phyloP scores from a whole-genome alignment of 2,329 filamentous ascomycete genomes.

The Trichoderma citrinoviride region DNA sequence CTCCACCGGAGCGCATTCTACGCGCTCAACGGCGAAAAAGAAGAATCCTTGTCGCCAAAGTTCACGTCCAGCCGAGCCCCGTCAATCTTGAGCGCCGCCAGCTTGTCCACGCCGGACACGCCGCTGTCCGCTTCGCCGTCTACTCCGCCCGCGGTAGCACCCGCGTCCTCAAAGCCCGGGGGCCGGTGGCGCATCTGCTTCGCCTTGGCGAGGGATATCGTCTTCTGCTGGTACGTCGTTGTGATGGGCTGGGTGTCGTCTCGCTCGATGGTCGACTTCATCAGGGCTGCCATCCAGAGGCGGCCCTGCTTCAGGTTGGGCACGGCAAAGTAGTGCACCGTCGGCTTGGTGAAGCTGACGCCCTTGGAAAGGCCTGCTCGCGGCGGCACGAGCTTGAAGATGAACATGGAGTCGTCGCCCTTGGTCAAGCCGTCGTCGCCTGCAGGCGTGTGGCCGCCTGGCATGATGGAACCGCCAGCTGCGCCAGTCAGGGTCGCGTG shows the following conservation, averaged over 20 bases:
- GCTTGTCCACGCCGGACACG: slow-evolving; percentile 44
- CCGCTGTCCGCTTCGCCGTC: slow-evolving; percentile 45
- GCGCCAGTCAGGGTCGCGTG: slow-evolving; percentile 90
- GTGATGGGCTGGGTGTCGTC: slow-evolving; percentile 77
- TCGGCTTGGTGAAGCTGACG: slow-evolving; percentile 96
- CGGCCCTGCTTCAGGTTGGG: slow-evolving; percentile 85
- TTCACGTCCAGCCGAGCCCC: slow-evolving; percentile 33
- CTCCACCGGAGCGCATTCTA: slow-evolving; percentile 29
- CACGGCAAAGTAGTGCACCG: slow-evolving; percentile 95
- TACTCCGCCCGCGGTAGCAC: slow-evolving; percentile 44
- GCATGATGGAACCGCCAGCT: slow-evolving; percentile 45
- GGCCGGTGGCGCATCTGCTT: slow-evolving; percentile 84
- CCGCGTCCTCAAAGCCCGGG: slow-evolving; percentile 77
- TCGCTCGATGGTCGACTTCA: slow-evolving; percentile 98
- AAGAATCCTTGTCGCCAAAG: slow-evolving; percentile 29
- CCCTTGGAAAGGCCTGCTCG: slow-evolving; percentile 82
- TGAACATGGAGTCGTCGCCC: slow-evolving; percentile 76
- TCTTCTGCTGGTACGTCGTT: slow-evolving; percentile 95
- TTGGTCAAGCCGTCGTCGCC: slow-evolving; percentile 44
- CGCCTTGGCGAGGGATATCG: slow-evolving; percentile 87
- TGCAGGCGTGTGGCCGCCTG: slow-evolving; percentile 54
- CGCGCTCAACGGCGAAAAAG: slow-evolving; percentile 32
- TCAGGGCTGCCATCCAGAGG: slow-evolving; percentile 95
- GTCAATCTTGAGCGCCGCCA: slow-evolving; percentile 36
- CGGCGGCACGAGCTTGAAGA: slow-evolving; percentile 95